Evolutionary conservation across 106 monocot genomes (phyloP).

Genomic region (Apostasia shenzhenica): DNA sequence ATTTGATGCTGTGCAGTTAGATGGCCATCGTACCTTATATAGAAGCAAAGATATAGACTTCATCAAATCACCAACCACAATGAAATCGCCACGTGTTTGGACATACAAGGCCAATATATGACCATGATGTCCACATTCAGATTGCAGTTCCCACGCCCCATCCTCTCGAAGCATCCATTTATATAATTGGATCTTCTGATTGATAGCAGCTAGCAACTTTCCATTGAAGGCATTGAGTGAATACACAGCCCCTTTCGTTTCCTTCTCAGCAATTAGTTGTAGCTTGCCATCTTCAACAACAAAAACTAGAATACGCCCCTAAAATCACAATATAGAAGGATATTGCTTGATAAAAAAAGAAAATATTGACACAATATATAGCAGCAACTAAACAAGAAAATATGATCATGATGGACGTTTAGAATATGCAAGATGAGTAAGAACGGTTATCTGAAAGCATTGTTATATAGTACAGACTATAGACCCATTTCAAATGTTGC

Average conservation of each 20-base stretch:
- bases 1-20: neutral
- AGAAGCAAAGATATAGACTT: conserved; percentile 89
- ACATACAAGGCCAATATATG: conserved; percentile 92
- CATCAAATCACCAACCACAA: conserved; percentile 98
- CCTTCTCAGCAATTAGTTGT: conserved; percentile 89
- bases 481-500: too few species aligned
- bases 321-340: neutral
- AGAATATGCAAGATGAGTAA: neutral
- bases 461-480: neutral
- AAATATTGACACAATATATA: neutral
- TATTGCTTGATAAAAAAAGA: neutral
- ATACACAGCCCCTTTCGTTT: conserved; percentile 96
- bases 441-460: neutral
- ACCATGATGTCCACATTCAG: conserved; percentile 94
- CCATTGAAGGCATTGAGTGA: conserved; percentile 96
- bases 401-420: neutral
- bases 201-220: conserved; percentile 89
- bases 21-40: conserved; percentile 56
- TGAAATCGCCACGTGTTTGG: conserved; percentile 97
- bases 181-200: conserved; percentile 94
- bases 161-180: conserved; percentile 90
- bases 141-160: conserved; percentile 81
- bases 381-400: neutral
- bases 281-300: conserved; percentile 90
- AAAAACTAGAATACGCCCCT: conserved; percentile 98